Conservation (phyloP, 2,329 filamentous ascomycete species). For the Fusarium chaquense region DNA sequence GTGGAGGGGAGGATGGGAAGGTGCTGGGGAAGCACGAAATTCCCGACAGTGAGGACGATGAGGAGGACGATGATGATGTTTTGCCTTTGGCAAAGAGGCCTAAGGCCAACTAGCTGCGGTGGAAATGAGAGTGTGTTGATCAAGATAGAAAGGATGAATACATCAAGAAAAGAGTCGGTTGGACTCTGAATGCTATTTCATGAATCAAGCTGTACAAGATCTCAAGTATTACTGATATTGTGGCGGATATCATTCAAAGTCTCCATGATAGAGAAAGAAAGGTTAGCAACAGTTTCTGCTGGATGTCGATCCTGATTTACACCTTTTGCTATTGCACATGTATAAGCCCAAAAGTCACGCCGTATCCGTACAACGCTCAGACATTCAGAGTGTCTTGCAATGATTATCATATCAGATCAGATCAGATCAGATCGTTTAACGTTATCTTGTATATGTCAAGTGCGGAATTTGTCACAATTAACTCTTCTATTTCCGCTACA, state of each 20-base stretch:
- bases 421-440: not conserved
- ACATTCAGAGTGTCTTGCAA: not conserved
- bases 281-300: slow-evolving; percentile 46
- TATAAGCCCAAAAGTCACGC: not conserved
- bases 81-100: no score
- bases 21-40: no score
- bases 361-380: not conserved
- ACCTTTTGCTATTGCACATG: slow-evolving; percentile 53
- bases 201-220: slow-evolving; percentile 53
- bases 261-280: slow-evolving; percentile 49
- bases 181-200: slow-evolving; percentile 49
- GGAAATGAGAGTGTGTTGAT: no score
- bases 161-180: slow-evolving; percentile 51
- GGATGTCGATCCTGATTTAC: slow-evolving; percentile 47
- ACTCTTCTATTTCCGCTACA: not conserved
- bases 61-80: no score
- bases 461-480: not conserved
- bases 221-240: slow-evolving; percentile 46
- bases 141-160: no score
- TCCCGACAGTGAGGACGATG: no score
- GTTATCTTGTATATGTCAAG: not conserved
- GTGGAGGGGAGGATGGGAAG: no score
- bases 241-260: slow-evolving; percentile 48
- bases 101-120: no score
- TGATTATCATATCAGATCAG: not conserved